These are phyloP conservation scores for Cordyceps cicadae DNA, from an alignment of 2,329 filamentous ascomycete genomes.

Conservation along the genomic window DNA sequence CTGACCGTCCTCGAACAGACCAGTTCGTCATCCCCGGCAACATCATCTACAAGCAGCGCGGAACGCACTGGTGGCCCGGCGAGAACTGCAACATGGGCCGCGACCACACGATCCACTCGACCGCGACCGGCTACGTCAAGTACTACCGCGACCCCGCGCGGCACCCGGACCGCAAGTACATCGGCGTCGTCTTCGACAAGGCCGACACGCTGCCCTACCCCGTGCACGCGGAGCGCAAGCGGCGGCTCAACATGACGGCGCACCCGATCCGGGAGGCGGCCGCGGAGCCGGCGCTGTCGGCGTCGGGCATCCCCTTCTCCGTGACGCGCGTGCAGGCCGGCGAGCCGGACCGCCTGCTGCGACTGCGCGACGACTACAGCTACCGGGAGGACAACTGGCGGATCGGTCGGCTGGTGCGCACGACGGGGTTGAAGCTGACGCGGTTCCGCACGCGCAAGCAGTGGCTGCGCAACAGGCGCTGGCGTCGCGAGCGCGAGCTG, in stretches of 20 bases:
- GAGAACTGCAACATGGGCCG: conserved; percentile 94
- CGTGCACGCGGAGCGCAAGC: conserved; percentile 61
- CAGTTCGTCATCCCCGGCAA: conserved; percentile 93
- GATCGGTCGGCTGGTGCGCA: conserved; percentile 46
- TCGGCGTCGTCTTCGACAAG: conserved; percentile 83
- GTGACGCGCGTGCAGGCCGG: conserved; percentile 34
- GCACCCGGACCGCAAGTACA: conserved; percentile 86
- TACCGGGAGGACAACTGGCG: conserved; percentile 54
- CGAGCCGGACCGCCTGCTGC: conserved; percentile 40
- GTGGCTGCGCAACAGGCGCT: conserved; percentile 36
- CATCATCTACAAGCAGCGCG: conserved; percentile 96
- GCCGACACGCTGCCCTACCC: conserved; percentile 72
- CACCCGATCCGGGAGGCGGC: conserved; percentile 34
- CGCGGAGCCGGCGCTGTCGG: conserved; percentile 32
- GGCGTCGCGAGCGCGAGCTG: conserved; percentile 34
- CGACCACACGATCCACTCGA: conserved; percentile 91
- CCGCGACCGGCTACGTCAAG: conserved; percentile 80
- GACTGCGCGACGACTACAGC: conserved; percentile 45
- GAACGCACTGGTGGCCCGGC: conserved; percentile 87
- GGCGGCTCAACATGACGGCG: conserved; percentile 66
- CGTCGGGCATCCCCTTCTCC: conserved; percentile 43
- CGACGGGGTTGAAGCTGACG: conserved; percentile 41
- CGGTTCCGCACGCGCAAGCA: conserved; percentile 43
- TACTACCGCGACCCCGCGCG: conserved; percentile 84
- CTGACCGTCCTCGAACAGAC: conserved; percentile 41